Evolutionary conservation across 1,139 yeast species (phyloP).

Genomic region (Meyerozyma sp.): DNA sequence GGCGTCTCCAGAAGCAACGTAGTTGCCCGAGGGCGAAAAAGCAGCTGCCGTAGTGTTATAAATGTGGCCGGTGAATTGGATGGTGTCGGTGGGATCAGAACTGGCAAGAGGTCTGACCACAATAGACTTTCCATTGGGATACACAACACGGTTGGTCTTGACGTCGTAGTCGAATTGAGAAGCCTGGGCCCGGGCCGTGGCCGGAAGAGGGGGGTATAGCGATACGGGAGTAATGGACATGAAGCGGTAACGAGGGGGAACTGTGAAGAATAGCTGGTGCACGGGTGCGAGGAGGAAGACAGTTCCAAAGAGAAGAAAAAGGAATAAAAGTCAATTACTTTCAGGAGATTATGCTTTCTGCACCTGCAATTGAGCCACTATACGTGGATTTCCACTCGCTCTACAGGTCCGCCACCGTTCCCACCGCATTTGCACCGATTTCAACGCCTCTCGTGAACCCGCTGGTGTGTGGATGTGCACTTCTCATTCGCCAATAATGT

Average conservation of each 20-base stretch:
- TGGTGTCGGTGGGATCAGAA: conserved; percentile 30
- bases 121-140: conserved; percentile 78
- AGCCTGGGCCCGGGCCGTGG: conserved; percentile 64
- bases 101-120: conserved; percentile 61
- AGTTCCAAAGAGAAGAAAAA: not conserved
- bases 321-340: not conserved
- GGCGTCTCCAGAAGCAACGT: conserved; percentile 89
- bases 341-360: no score
- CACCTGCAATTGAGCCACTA: no score
- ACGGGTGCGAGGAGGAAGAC: not conserved
- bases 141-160: conserved; percentile 64
- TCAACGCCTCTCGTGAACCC: no score
- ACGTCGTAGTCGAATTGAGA: conserved; percentile 73
- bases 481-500: not conserved
- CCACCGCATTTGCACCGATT: no score
- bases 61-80: conserved; percentile 71
- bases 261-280: not conserved
- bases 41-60: conserved; percentile 71
- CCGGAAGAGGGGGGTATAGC: conserved; percentile 69
- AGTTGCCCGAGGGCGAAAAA: conserved; percentile 85
- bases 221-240: conserved; percentile 2
- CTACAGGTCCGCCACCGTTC: no score
- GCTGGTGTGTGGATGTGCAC: not conserved
- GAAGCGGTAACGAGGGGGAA: not conserved
- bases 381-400: no score